Conservation (phyloP, 306 rosid genomes). For the Prunus fruticosa region DNA sequence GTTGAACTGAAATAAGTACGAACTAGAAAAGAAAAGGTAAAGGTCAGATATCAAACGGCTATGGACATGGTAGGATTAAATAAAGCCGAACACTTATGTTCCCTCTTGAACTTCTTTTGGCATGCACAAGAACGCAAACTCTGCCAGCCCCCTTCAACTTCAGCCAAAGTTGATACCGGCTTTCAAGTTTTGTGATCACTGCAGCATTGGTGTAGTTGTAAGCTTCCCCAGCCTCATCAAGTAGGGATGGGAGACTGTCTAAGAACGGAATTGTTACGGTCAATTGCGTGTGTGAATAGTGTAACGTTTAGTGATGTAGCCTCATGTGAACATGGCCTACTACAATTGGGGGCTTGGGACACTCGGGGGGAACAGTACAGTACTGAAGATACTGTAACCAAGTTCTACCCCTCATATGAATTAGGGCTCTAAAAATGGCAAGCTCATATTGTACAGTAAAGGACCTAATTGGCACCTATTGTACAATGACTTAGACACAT, state of each 20-base stretch:
- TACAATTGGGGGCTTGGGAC: background rate
- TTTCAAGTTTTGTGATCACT: background rate
- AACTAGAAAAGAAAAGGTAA: background rate
- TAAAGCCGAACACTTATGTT: background rate
- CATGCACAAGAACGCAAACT: too few relatives aligned
- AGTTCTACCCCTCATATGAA: slow-evolving; percentile 19
- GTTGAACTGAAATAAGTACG: background rate
- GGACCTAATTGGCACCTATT: slow-evolving; percentile 20
- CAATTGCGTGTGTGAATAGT: background rate
- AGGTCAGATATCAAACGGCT: background rate
- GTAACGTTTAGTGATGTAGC: background rate
- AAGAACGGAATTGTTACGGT: background rate
- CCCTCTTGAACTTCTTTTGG: background rate
- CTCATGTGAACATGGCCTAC: background rate
- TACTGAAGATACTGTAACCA: background rate
- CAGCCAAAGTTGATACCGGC: background rate
- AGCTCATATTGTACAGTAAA: slow-evolving; percentile 33
- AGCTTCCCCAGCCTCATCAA: background rate
- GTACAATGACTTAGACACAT: slow-evolving; percentile 19
- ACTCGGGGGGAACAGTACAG: background rate
- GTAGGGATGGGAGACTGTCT: background rate
- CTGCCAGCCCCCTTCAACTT: too few relatives aligned
- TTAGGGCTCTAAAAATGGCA: slow-evolving; percentile 21
- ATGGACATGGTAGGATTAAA: background rate
- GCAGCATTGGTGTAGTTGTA: background rate